A percentile compares a stretch with the other conserved stretches of the same genome.
These are phyloP conservation scores for Zygnema cylindricum DNA, from an alignment of 139 green algal genomes.

Conservation along the genomic window DNA sequence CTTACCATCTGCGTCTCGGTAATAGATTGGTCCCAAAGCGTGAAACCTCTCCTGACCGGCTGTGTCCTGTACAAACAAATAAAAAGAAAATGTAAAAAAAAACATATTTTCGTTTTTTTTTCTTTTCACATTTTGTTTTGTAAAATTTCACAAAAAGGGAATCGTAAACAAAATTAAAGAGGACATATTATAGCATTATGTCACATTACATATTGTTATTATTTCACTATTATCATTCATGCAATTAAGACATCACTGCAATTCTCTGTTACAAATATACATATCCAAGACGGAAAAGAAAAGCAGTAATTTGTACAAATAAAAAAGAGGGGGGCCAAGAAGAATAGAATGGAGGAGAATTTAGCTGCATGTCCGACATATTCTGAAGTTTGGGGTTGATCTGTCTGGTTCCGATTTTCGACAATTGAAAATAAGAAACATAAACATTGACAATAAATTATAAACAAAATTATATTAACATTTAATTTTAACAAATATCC, in stretches of 20 bases:
- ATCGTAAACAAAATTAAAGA: neutral
- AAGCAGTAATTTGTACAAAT: neutral
- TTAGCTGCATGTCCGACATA: conserved; percentile 50
- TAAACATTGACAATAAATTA: conserved; percentile 37
- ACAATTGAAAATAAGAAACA: conserved; percentile 52
- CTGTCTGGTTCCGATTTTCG: conserved; percentile 52
- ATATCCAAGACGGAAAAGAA: too few relatives aligned
- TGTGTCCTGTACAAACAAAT: conserved; percentile 49
- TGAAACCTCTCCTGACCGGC: conserved; percentile 64
- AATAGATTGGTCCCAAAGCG: conserved; percentile 65
- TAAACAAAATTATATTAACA: conserved; percentile 4
- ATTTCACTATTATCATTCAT: neutral
- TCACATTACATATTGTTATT: neutral
- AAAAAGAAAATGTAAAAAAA: neutral
- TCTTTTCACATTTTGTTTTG: too few relatives aligned
- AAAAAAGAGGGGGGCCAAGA: neutral
- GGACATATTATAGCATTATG: neutral
- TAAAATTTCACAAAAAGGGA: too few relatives aligned
- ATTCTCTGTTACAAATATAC: too few relatives aligned
- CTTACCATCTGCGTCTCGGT: conserved; percentile 61
- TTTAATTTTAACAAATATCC: neutral
- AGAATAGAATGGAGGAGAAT: neutral
- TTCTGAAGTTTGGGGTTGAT: neutral
- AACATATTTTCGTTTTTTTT: neutral
- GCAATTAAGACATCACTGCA: neutral